Evolutionary conservation across 768 basidiomycete genomes (phyloP).

Genomic region (Cubamyces sp.): DNA sequence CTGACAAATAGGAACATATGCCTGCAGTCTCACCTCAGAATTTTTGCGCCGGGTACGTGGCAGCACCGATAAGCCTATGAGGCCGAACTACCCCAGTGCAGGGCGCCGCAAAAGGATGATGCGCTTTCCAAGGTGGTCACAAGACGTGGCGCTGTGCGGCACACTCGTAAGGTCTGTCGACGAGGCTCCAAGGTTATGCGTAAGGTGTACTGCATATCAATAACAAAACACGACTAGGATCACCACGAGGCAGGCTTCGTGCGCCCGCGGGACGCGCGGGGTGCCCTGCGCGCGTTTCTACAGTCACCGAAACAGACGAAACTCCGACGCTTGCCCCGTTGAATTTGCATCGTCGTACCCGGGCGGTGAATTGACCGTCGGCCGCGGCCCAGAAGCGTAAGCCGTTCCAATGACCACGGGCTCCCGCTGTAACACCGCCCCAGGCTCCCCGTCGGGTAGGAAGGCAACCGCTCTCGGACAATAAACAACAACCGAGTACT

Average conservation of each 20-base stretch:
- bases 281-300: not conserved
- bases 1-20: not conserved
- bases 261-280: not conserved
- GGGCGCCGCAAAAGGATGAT: not conserved
- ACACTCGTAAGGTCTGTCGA: not conserved
- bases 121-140: not conserved
- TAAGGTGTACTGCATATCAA: not conserved
- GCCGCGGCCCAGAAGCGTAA: slow-evolving; percentile 18
- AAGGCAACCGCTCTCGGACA: slow-evolving; percentile 23
- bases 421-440: slow-evolving; percentile 17
- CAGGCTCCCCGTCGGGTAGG: slow-evolving; percentile 10
- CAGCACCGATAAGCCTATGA: not conserved
- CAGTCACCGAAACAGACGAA: slow-evolving; percentile 17
- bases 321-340: slow-evolving; percentile 18
- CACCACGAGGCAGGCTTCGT: slow-evolving; percentile 12
- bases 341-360: slow-evolving; percentile 26
- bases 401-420: slow-evolving; percentile 22
- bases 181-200: not conserved
- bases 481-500: slow-evolving; percentile 19
- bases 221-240: not conserved
- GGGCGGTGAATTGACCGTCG: slow-evolving; percentile 21
- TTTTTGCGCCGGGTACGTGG: not conserved
- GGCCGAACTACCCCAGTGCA: no score
- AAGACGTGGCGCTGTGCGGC: no score
- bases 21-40: not conserved